phyloP scores from a whole-genome alignment of 129 eudicot genomes.

The Chrysanthemum seticuspe region DNA sequence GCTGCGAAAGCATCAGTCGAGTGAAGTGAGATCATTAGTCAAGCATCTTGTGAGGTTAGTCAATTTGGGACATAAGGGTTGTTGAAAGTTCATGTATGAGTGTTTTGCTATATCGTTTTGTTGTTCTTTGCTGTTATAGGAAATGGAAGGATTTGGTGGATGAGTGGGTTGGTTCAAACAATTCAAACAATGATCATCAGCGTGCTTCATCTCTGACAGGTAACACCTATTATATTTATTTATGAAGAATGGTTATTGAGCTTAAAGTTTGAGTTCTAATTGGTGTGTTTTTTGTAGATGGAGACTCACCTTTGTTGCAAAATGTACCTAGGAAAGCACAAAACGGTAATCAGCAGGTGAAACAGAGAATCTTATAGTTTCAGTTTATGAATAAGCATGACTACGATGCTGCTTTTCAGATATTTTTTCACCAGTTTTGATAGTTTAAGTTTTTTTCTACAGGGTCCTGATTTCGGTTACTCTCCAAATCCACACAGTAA shows the following conservation, averaged over 20 bases:
- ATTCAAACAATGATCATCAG: conserved; percentile 33
- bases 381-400: neutral
- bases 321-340: conserved; percentile 47
- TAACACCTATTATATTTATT: conserved; percentile 24
- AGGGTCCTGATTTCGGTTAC: conserved; percentile 91
- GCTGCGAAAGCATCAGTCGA: conserved; percentile 76
- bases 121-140: conserved; percentile 34
- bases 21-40: conserved; percentile 69
- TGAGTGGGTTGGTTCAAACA: conserved; percentile 82
- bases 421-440: neutral
- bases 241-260: too few relatives aligned
- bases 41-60: conserved; percentile 79
- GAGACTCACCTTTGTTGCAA: conserved; percentile 68
- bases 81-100: neutral
- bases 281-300: conserved; percentile 53
- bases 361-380: conserved; percentile 4
- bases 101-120: neutral
- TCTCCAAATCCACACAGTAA: conserved; percentile 81
- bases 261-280: neutral
- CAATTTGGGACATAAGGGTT: neutral
- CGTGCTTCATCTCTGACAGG: conserved; percentile 48
- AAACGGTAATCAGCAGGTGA: conserved; percentile 67
- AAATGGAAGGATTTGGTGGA: conserved; percentile 96
- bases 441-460: conserved; percentile 16
- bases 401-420: neutral